Conservation (phyloP, 768 basidiomycete genomes). For the Auricularia cornea region DNA sequence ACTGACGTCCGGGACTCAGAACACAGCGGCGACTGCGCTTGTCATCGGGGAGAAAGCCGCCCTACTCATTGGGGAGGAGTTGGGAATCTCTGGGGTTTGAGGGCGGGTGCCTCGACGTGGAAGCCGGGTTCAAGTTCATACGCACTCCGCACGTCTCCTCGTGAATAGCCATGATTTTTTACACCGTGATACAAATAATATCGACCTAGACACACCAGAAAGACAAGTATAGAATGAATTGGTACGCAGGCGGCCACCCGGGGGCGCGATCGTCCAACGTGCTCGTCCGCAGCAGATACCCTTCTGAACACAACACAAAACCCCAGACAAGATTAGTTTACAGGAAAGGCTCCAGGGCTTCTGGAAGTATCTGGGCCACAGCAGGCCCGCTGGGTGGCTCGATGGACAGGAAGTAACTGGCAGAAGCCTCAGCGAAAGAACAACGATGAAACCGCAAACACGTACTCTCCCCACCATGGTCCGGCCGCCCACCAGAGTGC, state of each 20-base stretch:
- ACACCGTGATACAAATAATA: too few species aligned
- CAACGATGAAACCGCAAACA: not conserved
- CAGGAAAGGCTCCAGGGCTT: constrained; percentile 10
- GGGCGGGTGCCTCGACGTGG: too few species aligned
- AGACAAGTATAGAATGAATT: too few species aligned
- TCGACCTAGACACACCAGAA: too few species aligned
- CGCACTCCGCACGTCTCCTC: too few species aligned
- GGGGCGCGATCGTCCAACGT: too few species aligned
- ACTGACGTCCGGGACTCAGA: constrained; percentile 12
- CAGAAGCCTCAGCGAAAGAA: not conserved
- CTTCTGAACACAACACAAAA: too few species aligned
- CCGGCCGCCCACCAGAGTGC: constrained; percentile 54
- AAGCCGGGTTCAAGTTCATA: too few species aligned
- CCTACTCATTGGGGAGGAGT: constrained; percentile 47
- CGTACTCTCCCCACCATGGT: constrained; percentile 30
- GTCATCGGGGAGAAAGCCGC: constrained; percentile 56
- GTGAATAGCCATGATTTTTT: too few species aligned
- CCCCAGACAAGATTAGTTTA: not conserved
- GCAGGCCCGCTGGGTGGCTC: constrained; percentile 11
- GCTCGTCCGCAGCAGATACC: too few species aligned
- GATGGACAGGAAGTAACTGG: constrained; percentile 6
- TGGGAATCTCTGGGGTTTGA: too few species aligned
- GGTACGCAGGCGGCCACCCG: too few species aligned
- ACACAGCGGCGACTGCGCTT: constrained; percentile 37
- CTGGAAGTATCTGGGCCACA: constrained; percentile 11